Conservation (phyloP, 352 stramenopile genomes). For the Pythium periplocum region DNA sequence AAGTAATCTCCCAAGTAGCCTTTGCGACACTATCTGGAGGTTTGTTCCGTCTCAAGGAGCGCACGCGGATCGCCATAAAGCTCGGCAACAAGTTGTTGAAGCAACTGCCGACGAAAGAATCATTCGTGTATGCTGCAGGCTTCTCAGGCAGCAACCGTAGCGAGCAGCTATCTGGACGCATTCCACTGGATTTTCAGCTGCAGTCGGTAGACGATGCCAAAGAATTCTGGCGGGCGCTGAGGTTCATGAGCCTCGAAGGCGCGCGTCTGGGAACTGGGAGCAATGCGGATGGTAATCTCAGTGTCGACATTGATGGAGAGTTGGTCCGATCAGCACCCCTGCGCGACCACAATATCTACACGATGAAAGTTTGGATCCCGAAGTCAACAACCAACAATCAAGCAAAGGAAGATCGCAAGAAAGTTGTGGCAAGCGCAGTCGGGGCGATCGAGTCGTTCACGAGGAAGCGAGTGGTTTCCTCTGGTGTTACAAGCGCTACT, state of each 20-base stretch:
- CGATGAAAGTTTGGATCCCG: slow-evolving; percentile 60
- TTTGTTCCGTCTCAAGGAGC: slow-evolving; percentile 48
- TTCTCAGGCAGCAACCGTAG: slow-evolving; percentile 51
- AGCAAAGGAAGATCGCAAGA: slow-evolving; percentile 48
- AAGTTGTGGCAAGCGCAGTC: slow-evolving; percentile 35
- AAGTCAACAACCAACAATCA: slow-evolving; percentile 42
- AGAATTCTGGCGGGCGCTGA: slow-evolving; percentile 69
- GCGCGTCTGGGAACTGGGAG: slow-evolving; percentile 39
- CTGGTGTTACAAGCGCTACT: slow-evolving; percentile 29
- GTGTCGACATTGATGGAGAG: slow-evolving; percentile 47
- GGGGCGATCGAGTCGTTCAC: slow-evolving; percentile 34
- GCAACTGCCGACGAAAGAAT: slow-evolving; percentile 40
- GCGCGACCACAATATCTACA: slow-evolving; percentile 64
- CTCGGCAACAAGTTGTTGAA: slow-evolving; percentile 48
- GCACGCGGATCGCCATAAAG: slow-evolving; percentile 45
- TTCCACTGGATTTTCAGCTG: slow-evolving; percentile 54
- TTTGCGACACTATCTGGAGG: slow-evolving; percentile 69
- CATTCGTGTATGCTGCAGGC: slow-evolving; percentile 57
- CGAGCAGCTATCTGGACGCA: slow-evolving; percentile 43
- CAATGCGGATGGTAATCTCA: slow-evolving; percentile 30
- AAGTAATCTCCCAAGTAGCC: slow-evolving; percentile 68
- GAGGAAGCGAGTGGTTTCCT: background rate
- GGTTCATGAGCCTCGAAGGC: slow-evolving; percentile 67
- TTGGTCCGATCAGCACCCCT: slow-evolving; percentile 49
- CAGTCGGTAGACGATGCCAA: slow-evolving; percentile 31